Conservation (phyloP, 2,329 filamentous ascomycete genomes). For the Bipolaris cookei region DNA sequence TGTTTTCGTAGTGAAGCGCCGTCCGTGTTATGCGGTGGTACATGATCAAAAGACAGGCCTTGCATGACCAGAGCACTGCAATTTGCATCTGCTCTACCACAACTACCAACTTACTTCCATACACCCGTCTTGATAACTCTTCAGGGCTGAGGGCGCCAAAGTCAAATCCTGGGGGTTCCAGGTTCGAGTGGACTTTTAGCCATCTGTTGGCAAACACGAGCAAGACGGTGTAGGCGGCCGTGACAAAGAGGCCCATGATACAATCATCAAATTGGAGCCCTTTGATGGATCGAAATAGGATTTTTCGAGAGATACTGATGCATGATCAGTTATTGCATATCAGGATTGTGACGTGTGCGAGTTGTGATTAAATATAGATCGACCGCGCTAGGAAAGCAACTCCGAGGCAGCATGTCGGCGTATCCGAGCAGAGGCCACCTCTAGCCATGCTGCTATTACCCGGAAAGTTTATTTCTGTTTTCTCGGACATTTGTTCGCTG, state of each 20-base stretch:
- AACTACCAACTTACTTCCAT: slow-evolving; percentile 57
- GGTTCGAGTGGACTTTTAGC: slow-evolving; percentile 50
- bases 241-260: slow-evolving; percentile 59
- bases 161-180: slow-evolving; percentile 56
- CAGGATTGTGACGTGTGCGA: not conserved
- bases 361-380: not conserved
- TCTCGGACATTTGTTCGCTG: too few species aligned
- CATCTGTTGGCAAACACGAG: slow-evolving; percentile 58
- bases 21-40: slow-evolving; percentile 58
- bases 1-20: slow-evolving; percentile 34
- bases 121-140: slow-evolving; percentile 42
- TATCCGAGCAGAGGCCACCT: not conserved
- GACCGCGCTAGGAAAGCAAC: not conserved
- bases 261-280: slow-evolving; percentile 64
- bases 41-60: slow-evolving; percentile 61
- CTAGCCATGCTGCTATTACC: not conserved
- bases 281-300: slow-evolving; percentile 55
- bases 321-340: slow-evolving; percentile 6
- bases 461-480: not conserved
- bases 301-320: slow-evolving; percentile 51
- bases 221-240: slow-evolving; percentile 57
- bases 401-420: not conserved
- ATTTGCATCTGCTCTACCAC: slow-evolving; percentile 62
- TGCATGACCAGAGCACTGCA: slow-evolving; percentile 59
- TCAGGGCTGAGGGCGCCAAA: slow-evolving; percentile 48